Conservation (phyloP, 192 early-diverging fungal genomes). For the Gryganskiella cystojenkinii region DNA sequence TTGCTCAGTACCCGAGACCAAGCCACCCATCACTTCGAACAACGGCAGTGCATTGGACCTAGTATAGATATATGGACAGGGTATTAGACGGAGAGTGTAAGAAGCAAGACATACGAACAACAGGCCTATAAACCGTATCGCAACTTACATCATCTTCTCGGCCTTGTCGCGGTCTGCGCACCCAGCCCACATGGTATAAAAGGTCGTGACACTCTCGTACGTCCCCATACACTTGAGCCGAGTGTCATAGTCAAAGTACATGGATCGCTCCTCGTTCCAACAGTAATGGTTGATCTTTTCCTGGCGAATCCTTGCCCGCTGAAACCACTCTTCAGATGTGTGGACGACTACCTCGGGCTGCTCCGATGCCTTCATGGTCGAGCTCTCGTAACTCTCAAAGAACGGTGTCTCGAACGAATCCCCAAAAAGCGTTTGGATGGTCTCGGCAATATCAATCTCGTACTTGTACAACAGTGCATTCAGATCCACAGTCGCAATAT, state of each 20-base stretch:
- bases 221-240: constrained; percentile 65
- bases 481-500: constrained; percentile 94
- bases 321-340: constrained; percentile 68
- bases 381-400: constrained; percentile 27
- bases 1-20: constrained; percentile 92
- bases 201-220: constrained; percentile 91
- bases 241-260: constrained; percentile 96
- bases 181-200: constrained; percentile 95
- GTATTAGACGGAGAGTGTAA: no score
- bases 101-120: background rate
- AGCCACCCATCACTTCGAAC: constrained; percentile 92
- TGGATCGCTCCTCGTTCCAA: constrained; percentile 82
- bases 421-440: constrained; percentile 71
- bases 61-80: constrained; percentile 4
- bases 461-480: constrained; percentile 96
- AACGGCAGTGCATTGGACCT: constrained; percentile 64
- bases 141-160: constrained; percentile 71
- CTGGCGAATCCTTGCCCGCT: constrained; percentile 70
- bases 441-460: constrained; percentile 88
- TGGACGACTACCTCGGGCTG: constrained; percentile 50
- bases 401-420: constrained; percentile 59
- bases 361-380: constrained; percentile 3
- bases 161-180: constrained; percentile 83
- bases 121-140: background rate
- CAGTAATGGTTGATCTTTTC: constrained; percentile 80